phyloP scores from a whole-genome alignment of 805 yeast genomes.

The Cyberlindnera veronae region DNA sequence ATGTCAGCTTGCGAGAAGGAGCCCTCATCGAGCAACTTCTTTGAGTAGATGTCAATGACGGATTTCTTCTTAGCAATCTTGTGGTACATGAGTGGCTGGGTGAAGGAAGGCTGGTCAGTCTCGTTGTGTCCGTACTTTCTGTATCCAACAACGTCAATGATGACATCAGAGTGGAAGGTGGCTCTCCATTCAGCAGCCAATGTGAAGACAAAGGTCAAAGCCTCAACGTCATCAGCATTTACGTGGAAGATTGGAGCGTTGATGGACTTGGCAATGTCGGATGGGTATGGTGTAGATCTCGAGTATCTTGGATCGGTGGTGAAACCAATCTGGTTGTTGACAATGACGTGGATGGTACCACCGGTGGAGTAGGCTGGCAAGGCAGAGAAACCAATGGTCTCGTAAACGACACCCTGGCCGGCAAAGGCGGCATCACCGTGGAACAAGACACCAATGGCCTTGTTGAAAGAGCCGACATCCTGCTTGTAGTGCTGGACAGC shows the following conservation, averaged over 20 bases:
- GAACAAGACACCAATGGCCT: conserved; percentile 87
- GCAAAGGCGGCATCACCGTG: conserved; percentile 99
- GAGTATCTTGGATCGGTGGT: conserved; percentile 98
- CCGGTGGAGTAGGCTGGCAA: conserved; percentile 97
- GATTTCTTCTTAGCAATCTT: conserved; percentile 85
- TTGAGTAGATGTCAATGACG: conserved; percentile 81
- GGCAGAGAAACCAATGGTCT: conserved; percentile 91
- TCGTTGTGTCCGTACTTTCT: conserved; percentile 99
- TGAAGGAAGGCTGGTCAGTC: conserved; percentile 98
- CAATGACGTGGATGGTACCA: conserved; percentile 95
- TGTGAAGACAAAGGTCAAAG: conserved; percentile 85
- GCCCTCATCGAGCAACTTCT: conserved; percentile 78
- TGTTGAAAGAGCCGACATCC: conserved; percentile 77
- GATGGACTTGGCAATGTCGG: conserved; percentile 93
- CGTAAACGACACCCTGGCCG: conserved; percentile 98
- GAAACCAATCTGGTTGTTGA: conserved; percentile 98
- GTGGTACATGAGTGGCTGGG: conserved; percentile 97
- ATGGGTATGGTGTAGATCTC: conserved; percentile 96
- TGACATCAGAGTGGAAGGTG: conserved; percentile 92
- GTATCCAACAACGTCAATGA: conserved; percentile 96
- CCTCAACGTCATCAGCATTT: conserved; percentile 96
- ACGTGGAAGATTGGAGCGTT: conserved; percentile 99
- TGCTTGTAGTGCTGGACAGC: conserved; percentile 90
- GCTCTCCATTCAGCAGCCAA: conserved; percentile 99
- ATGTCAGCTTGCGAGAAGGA: conserved; percentile 87